Percentiles rank a stretch among this genome's conserved stretches.
These are phyloP conservation scores for Calonectria montana DNA, from an alignment of 2,329 filamentous ascomycete species.

Conservation along the genomic window DNA sequence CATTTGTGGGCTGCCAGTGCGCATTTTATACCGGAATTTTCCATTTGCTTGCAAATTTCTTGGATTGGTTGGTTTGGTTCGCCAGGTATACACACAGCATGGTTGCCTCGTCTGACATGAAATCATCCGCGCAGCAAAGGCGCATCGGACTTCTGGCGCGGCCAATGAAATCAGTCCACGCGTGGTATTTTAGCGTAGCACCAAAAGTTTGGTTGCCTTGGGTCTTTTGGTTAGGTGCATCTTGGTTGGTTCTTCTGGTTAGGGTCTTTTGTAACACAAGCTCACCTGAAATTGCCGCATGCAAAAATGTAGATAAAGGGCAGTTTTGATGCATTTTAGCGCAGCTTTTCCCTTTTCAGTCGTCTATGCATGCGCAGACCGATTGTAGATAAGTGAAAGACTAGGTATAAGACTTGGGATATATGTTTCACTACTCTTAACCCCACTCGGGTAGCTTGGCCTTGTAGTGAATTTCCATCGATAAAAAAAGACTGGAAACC, in stretches of 20 bases:
- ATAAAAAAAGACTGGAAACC: too few relatives aligned
- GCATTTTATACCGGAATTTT: not conserved
- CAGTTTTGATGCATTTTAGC: not conserved
- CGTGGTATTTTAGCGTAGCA: too few relatives aligned
- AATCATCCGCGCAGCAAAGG: not conserved
- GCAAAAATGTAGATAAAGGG: too few relatives aligned
- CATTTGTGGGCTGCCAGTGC: not conserved
- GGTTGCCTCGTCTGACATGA: not conserved
- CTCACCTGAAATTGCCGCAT: too few relatives aligned
- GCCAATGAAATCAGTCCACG: not conserved
- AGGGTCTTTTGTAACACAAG: not conserved
- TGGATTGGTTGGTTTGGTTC: not conserved
- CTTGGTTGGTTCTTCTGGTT: not conserved
- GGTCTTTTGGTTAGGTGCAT: not conserved
- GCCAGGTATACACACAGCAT: not conserved
- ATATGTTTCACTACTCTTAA: too few relatives aligned
- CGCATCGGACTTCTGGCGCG: not conserved
- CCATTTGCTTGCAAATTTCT: not conserved
- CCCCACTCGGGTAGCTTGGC: too few relatives aligned
- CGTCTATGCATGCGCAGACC: too few relatives aligned
- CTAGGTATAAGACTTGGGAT: too few relatives aligned
- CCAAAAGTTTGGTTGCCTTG: not conserved
- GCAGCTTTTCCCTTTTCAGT: too few relatives aligned
- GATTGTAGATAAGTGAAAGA: too few relatives aligned
- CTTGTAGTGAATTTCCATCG: too few relatives aligned